Evolutionary conservation across 495 filamentous ascomycete species (phyloP).

Genomic region (Xylaria longipes): DNA sequence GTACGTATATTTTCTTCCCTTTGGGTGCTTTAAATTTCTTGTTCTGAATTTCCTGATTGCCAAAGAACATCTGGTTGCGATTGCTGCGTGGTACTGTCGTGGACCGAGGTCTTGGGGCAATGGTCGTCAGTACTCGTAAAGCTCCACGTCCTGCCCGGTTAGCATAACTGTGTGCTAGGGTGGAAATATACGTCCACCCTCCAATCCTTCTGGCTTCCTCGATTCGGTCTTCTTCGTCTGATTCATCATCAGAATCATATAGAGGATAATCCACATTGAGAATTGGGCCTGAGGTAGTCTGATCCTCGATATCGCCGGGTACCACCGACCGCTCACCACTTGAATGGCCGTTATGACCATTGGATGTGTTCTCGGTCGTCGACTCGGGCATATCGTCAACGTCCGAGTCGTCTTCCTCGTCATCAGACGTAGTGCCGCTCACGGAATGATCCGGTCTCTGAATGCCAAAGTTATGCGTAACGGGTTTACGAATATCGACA

Average conservation of each 20-base stretch:
- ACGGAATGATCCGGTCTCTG: conserved; percentile 75
- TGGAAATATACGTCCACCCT: conserved; percentile 70
- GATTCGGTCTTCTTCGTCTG: conserved; percentile 67
- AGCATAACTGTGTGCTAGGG: conserved; percentile 50
- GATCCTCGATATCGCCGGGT: conserved; percentile 54
- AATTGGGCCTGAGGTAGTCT: conserved; percentile 53
- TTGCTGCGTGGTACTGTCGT: conserved; percentile 64
- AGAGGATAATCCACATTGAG: conserved; percentile 77
- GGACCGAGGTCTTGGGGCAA: conserved; percentile 66
- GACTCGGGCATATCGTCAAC: conserved; percentile 51
- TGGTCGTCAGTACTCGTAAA: conserved; percentile 51
- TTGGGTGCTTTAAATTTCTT: conserved; percentile 84
- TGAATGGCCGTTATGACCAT: conserved; percentile 40
- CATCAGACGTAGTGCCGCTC: conserved; percentile 78
- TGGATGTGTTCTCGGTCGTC: conserved; percentile 25
- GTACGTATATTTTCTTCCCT: conserved; percentile 93
- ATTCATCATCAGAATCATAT: conserved; percentile 92
- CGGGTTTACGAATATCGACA: conserved; percentile 93
- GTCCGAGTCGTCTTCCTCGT: conserved; percentile 66
- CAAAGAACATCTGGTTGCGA: conserved; percentile 53
- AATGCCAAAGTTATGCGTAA: conserved; percentile 86
- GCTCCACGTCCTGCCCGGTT: conserved; percentile 45
- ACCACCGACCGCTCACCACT: conserved; percentile 39
- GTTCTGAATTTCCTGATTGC: conserved; percentile 58
- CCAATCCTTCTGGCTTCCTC: conserved; percentile 77